Evolutionary conservation across 306 rosid species (phyloP).

Genomic region (Rosa chinensis): DNA sequence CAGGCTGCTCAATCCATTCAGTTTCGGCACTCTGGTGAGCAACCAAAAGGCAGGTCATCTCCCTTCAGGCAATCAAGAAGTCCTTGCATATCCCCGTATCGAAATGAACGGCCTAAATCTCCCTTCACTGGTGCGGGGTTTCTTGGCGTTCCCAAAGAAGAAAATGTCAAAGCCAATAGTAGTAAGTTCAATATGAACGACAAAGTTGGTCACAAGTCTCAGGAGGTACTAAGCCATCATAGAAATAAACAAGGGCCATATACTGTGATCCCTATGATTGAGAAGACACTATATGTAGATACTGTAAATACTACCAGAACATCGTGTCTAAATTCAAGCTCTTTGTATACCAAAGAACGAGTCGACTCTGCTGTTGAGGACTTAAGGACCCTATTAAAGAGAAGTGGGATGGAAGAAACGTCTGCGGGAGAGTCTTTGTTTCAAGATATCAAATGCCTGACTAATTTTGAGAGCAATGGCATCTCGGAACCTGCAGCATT

Average conservation of each 20-base stretch:
- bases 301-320: constrained; percentile 43
- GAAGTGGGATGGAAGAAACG: constrained; percentile 31
- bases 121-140: constrained; percentile 51
- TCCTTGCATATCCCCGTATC: constrained; percentile 61
- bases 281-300: constrained; percentile 83
- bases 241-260: constrained; percentile 40
- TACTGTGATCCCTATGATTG: constrained; percentile 45
- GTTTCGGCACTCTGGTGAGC: constrained; percentile 60
- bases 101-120: constrained; percentile 51
- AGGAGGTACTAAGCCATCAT: constrained; percentile 33
- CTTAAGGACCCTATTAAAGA: constrained; percentile 23
- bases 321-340: constrained; percentile 36
- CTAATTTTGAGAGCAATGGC: constrained; percentile 31
- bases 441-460: constrained; percentile 41
- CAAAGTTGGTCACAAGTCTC: constrained; percentile 35
- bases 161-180: constrained; percentile 33
- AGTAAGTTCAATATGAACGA: constrained; percentile 34
- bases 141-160: constrained; percentile 51
- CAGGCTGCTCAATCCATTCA: constrained; percentile 48
- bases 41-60: constrained; percentile 55
- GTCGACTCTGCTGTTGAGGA: constrained; percentile 29
- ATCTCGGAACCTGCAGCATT: constrained; percentile 32
- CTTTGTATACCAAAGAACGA: constrained; percentile 33
- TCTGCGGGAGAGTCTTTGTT: constrained; percentile 34
- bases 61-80: constrained; percentile 69